Base-by-base conservation (phyloP, 2,329 filamentous ascomycete genomes). In the Emmonsia crescens region DNA sequence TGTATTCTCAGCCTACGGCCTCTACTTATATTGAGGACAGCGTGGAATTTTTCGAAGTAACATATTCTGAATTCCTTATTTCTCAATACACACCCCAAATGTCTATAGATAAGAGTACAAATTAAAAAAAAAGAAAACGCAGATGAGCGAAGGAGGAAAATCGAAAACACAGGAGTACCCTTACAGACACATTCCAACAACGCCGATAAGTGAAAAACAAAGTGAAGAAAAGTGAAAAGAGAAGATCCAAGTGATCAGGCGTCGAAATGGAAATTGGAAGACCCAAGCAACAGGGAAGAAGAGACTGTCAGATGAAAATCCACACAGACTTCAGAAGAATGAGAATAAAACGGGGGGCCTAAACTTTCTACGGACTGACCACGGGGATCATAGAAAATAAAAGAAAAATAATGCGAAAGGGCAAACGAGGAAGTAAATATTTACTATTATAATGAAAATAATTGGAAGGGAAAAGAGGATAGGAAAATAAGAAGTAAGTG, bases 361-460 rank as follows among this genome's bases (percentile, higher is more conserved):
- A 9, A 16, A 16, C 51, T 38, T 21, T 55, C 27, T 38, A 3
- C 10, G 16, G 38, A 24, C 40, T 16, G 29, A 27, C 21, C 57
- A 27, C 36, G 42, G 42, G n/a, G 31, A 38, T 8, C 14, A 49
- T 19, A 51, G 21, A 49, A 42, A 31, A 6, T 3, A 58, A 33
- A 8, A 29, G 9, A 8, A 14, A 48, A 48, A 48, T 12, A 33
- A 58, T 27, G 31, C 10, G 33, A 56, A 58, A 58, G 1, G 33
- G 24, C 19, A 57, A 48, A 33, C 3, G 12, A 19, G 21, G 55
- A 16, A 9, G 10, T 59, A 57, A 4, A 57, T 57, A 40, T 57
- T 42, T 57, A 44, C 36, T 36, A 57, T 57, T 57, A 57, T 27
- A 57, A 44, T 6, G 24, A 57, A 36, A 57, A 51, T 33, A 61